Conservation (phyloP, 306 rosid species). For the Acacia confusa region DNA sequence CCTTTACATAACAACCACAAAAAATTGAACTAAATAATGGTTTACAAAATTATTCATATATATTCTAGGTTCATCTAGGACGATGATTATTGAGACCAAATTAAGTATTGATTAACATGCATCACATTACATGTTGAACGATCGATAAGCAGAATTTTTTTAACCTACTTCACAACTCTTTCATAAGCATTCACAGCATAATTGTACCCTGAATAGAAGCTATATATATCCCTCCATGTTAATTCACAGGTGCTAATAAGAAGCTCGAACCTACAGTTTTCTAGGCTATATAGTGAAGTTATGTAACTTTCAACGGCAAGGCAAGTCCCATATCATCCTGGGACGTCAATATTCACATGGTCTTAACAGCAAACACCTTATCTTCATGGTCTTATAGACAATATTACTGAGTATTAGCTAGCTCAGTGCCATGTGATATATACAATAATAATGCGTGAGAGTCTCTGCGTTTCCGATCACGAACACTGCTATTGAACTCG, state of each 20-base stretch:
- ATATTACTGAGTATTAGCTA: neutral
- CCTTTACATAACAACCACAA: neutral
- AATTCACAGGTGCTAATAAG: neutral
- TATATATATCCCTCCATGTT: slow-evolving; percentile 3
- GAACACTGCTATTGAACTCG: neutral
- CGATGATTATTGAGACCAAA: neutral
- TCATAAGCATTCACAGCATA: slow-evolving; percentile 2
- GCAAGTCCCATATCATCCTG: neutral
- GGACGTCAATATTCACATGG: neutral
- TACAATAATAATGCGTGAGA: neutral
- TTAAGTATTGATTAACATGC: neutral
- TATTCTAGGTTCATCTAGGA: neutral
- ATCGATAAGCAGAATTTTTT: neutral
- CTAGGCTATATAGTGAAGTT: neutral
- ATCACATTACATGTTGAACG: neutral
- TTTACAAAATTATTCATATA: neutral
- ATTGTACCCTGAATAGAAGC: neutral
- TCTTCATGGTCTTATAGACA: neutral
- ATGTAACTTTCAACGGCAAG: neutral
- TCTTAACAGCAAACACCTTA: slow-evolving; percentile 12
- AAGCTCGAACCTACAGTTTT: neutral
- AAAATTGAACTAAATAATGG: neutral
- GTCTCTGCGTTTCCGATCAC: neutral
- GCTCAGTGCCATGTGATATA: neutral
- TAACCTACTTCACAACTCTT: neutral